phyloP scores from a whole-genome alignment of 1,284 basidiomycete genomes.

The Lentinus polychrous region DNA sequence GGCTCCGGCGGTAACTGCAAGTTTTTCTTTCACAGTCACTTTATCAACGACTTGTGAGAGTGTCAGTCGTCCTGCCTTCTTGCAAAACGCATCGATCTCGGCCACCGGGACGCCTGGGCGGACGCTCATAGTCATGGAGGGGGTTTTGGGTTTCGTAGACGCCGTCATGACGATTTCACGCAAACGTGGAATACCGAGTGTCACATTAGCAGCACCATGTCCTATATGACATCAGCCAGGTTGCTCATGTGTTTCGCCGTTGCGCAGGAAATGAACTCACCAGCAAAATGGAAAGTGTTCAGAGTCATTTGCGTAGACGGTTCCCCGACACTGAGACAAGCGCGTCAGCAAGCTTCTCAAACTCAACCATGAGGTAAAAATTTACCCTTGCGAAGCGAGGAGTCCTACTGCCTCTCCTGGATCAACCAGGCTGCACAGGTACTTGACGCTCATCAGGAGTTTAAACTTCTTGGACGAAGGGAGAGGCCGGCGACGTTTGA shows the following conservation, averaged over 20 bases:
- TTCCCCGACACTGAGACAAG: slow-evolving; percentile 76
- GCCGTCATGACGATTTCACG: slow-evolving; percentile 99
- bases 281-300: slow-evolving; percentile 99
- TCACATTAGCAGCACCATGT: slow-evolving; percentile 99
- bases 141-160: slow-evolving; percentile 93
- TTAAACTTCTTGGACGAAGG: slow-evolving; percentile 64
- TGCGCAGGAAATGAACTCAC: slow-evolving; percentile 34
- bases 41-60: slow-evolving; percentile 88
- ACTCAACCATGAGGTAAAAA: slow-evolving; percentile 9
- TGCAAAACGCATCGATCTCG: slow-evolving; percentile 80
- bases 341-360: slow-evolving; percentile 7
- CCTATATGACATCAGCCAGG: slow-evolving; percentile 39
- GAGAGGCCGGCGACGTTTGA: slow-evolving; percentile 41
- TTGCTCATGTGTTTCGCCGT: slow-evolving; percentile 1
- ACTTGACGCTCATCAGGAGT: slow-evolving; percentile 82
- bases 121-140: slow-evolving; percentile 93
- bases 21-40: slow-evolving; percentile 77
- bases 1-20: slow-evolving; percentile 61
- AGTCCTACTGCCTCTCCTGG: slow-evolving; percentile 98
- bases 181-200: slow-evolving; percentile 96
- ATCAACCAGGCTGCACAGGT: slow-evolving; percentile 90
- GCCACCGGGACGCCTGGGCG: slow-evolving; percentile 44
- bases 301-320: slow-evolving; percentile 99
- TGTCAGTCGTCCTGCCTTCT: slow-evolving; percentile 80
- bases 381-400: slow-evolving; percentile 94